A percentile compares a stretch with the other conserved stretches of the same genome.
Evolutionary conservation across 495 filamentous ascomycete species (phyloP).

Genomic region (Penicillium bovifimosum): DNA sequence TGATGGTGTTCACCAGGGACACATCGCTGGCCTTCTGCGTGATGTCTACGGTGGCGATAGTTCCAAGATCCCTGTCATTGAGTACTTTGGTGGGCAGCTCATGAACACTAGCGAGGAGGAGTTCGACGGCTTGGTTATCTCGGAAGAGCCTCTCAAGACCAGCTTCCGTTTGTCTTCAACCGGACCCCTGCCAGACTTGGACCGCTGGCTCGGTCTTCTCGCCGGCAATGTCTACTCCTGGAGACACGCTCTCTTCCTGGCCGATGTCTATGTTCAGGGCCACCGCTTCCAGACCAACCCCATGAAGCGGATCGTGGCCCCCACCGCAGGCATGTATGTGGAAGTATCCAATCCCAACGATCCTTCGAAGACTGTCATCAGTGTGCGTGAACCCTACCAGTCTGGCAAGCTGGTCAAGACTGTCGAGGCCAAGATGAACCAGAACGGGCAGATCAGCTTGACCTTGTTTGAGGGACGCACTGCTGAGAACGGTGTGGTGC

Average conservation of each 20-base stretch:
- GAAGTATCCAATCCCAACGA: constrained; percentile 78
- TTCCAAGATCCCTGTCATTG: constrained; percentile 70
- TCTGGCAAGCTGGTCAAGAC: constrained; percentile 71
- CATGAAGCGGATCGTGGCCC: constrained; percentile 82
- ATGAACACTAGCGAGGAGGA: constrained; percentile 55
- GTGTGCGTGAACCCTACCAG: constrained; percentile 62
- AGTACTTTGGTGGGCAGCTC: constrained; percentile 90
- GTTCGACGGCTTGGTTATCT: constrained; percentile 74
- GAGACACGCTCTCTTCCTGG: constrained; percentile 95
- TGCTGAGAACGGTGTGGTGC: constrained; percentile 67
- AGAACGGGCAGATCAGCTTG: constrained; percentile 72
- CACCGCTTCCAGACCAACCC: constrained; percentile 97
- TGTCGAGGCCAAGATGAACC: constrained; percentile 71
- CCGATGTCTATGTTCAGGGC: constrained; percentile 90
- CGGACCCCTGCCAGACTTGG: constrained; percentile 64
- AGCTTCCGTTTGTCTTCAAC: constrained; percentile 72
- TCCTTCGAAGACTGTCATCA: constrained; percentile 71
- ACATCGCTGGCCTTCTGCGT: constrained; percentile 70
- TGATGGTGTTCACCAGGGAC: constrained; percentile 78
- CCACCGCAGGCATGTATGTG: constrained; percentile 77
- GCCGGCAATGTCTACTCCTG: constrained; percentile 83
- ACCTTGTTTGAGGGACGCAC: constrained; percentile 88
- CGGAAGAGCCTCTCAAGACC: constrained; percentile 66
- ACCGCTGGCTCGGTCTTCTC: constrained; percentile 81
- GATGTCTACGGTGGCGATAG: constrained; percentile 77